Conservation (phyloP, 208 protist species). For the Sergeia podlipaevii region DNA sequence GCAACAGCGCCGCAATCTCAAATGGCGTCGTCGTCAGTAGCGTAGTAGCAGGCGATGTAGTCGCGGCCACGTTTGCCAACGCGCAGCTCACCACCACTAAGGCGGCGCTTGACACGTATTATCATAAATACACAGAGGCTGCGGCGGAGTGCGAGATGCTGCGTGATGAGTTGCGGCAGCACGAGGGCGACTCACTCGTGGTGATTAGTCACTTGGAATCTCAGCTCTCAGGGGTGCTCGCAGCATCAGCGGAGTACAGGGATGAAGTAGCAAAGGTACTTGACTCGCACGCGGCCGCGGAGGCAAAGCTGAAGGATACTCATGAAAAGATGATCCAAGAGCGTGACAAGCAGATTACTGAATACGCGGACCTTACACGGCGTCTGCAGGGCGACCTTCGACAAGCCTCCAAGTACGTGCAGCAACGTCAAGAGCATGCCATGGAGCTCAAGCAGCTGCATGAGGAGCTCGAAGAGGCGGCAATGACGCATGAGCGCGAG, state of each 20-base stretch:
- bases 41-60: conserved; percentile 44
- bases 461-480: conserved; percentile 50
- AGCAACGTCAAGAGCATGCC: conserved; percentile 57
- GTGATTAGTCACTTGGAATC: conserved; percentile 43
- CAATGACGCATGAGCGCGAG: conserved; percentile 53
- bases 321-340: conserved; percentile 56
- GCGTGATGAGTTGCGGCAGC: conserved; percentile 34
- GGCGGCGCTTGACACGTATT: conserved; percentile 42
- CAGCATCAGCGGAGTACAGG: conserved; percentile 24
- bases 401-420: conserved; percentile 45
- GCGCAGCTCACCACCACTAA: conserved; percentile 42
- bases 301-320: conserved; percentile 25
- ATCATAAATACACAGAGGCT: conserved; percentile 25
- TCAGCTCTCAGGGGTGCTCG: conserved; percentile 35
- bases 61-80: conserved; percentile 56
- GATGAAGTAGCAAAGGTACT: conserved; percentile 36
- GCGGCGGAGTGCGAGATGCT: conserved; percentile 48
- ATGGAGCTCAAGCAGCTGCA: conserved; percentile 67
- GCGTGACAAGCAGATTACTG: conserved; percentile 54
- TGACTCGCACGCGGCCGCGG: conserved; percentile 12
- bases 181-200: conserved; percentile 49
- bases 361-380: conserved; percentile 38
- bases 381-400: conserved; percentile 62
- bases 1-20: no score
- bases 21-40: no score